Base-by-base conservation (phyloP, 2,329 filamentous ascomycete species). In the Trichoderma simmonsii region DNA sequence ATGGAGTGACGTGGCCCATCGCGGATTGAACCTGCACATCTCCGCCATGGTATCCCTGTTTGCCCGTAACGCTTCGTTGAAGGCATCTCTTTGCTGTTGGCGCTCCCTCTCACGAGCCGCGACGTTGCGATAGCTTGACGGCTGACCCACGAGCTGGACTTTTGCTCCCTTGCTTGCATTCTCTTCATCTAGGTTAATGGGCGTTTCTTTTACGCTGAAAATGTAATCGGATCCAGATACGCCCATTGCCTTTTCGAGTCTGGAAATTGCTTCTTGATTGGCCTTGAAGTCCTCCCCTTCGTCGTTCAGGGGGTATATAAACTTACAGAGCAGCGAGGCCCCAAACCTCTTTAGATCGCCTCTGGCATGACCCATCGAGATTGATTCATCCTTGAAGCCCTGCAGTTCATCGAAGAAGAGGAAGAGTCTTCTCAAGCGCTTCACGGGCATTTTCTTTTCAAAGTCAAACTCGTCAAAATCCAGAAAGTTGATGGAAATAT, bases 261-360 rank as follows among this genome's bases (percentile, higher is more conserved):
- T n/a, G 7, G 43, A 11, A 6, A 68, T 21, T n/a, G 65, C 65
- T 18, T 56, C 65, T 21, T 60, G 11, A 28, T 30, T 51, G 18
- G 48, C 65, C 12, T 51, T 56, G 18, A 15, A 7, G 12, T 8
- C 54, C 12, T 9, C 9, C 3, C 24, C 1, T 2, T 43, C 26
- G 0, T 66, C n/a, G 63, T 77, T 77, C 0, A n/a, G 48, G 28
- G 74, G 72, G 30, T 69, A 51, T 21, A 77, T 74, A 6, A 73
- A 57, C 8, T 69, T 51, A 28, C 57, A 21, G 21, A 77, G 48
- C 14, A 77, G 57, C 9, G 74, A 77, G 15, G 76, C 72, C 4
- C 75, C 76, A n/a, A 77, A 71, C 6, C 76, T 76, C 67, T 76
- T 77, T 14, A 77, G 62, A 48, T 77, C 76, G 0, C 75, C 73